Evolutionary conservation across 2,329 filamentous ascomycete species (phyloP).

Genomic region (Huntiella moniliformis): DNA sequence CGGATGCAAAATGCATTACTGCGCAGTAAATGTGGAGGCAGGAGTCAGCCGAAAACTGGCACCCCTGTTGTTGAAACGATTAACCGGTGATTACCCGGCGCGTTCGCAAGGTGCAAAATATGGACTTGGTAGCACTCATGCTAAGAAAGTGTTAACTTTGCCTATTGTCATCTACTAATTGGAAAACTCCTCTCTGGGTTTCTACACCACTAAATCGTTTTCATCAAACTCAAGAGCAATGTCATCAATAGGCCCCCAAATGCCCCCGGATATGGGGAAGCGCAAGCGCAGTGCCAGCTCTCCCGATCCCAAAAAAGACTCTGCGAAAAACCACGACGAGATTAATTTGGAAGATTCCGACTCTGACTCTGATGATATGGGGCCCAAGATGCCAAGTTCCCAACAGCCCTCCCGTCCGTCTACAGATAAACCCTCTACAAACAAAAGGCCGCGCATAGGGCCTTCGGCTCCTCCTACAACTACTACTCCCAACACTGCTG

Average conservation of each 20-base stretch:
- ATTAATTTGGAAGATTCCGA: slow-evolving; percentile 24
- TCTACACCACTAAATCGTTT: background rate
- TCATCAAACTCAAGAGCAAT: slow-evolving; percentile 21
- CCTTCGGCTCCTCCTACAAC: slow-evolving; percentile 14
- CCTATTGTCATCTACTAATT: background rate
- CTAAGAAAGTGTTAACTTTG: too few species aligned
- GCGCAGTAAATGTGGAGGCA: too few species aligned
- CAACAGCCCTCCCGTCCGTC: background rate
- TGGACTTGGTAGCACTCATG: too few species aligned
- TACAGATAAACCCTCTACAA: background rate
- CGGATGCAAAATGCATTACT: too few species aligned
- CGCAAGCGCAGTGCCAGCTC: slow-evolving; percentile 36
- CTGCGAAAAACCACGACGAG: slow-evolving; percentile 21
- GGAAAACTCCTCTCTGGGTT: background rate
- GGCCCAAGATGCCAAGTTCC: slow-evolving; percentile 19
- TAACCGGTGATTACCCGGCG: too few species aligned
- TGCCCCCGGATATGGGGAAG: slow-evolving; percentile 49
- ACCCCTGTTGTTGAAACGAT: too few species aligned
- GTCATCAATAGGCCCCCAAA: slow-evolving; percentile 50
- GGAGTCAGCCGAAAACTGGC: too few species aligned
- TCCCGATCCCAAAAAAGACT: slow-evolving; percentile 23
- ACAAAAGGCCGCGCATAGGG: slow-evolving; percentile 14
- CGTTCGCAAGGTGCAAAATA: too few species aligned
- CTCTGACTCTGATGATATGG: slow-evolving; percentile 23
- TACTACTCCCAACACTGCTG: slow-evolving; percentile 17